These are phyloP conservation scores for Stephania yunnanensis DNA, from an alignment of 164 flowering plant genomes.

Conservation along the genomic window DNA sequence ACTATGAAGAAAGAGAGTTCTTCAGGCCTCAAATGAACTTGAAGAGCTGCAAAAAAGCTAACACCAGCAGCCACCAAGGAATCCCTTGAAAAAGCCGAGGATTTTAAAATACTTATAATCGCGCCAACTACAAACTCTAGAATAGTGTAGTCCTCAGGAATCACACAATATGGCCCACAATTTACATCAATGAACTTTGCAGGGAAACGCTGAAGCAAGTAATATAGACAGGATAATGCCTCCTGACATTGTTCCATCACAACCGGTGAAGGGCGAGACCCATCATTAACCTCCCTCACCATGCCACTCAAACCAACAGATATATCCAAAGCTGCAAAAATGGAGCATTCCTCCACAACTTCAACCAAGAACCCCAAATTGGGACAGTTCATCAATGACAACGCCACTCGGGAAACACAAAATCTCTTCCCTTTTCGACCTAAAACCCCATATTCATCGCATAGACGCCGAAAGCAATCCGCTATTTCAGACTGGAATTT, in stretches of 20 bases:
- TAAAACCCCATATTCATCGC: constrained; percentile 53
- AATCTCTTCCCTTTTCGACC: constrained; percentile 52
- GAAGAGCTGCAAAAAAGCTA: constrained; percentile 81
- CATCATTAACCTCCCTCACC: constrained; percentile 45
- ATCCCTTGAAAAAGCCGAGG: constrained; percentile 78
- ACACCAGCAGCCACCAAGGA: constrained; percentile 95
- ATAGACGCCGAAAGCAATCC: constrained; percentile 45
- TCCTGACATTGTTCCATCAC: constrained; percentile 97
- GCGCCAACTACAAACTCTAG: constrained; percentile 41
- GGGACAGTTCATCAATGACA: constrained; percentile 78
- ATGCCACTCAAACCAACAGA: constrained; percentile 49
- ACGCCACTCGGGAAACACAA: constrained; percentile 56
- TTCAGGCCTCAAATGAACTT: constrained; percentile 52
- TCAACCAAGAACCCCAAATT: constrained; percentile 69
- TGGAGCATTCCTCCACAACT: constrained; percentile 60
- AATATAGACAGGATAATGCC: constrained; percentile 87
- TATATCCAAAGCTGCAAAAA: constrained; percentile 55
- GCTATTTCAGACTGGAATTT: constrained; percentile 32
- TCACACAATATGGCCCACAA: constrained; percentile 3
- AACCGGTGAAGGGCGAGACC: constrained; percentile 73
- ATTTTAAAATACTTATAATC: constrained; percentile 53
- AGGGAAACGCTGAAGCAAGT: constrained; percentile 87
- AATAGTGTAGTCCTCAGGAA: constrained; percentile 20
- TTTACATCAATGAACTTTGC: constrained; percentile 33
- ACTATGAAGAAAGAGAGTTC: constrained; percentile 60